Evolutionary conservation across 2,329 filamentous ascomycete genomes (phyloP), one percentile per base, ranked within the genome.

Genomic region (Aspergillus flavus): DNA sequence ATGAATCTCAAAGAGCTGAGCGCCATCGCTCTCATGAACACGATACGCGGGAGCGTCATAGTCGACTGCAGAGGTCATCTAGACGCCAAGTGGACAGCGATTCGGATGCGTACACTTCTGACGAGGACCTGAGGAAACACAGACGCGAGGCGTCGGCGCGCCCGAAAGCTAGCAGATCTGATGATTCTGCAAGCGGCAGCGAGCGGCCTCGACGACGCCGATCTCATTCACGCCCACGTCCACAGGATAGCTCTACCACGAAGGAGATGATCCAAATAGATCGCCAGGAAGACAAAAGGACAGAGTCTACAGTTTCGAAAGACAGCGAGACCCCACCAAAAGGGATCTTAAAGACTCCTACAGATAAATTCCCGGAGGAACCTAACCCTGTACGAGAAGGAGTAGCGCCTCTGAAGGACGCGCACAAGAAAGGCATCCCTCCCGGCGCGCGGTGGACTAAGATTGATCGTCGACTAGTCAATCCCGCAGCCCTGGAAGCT

Each of bases 371-470:
- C 72, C 94, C 94, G 0, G 94, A 97, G 73, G 91, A 97, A 65
- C 87, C 88, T 0, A 90, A 93, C 68, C 90, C 92, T 0, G 85
- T 96, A 41, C 87, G 94, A 23, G 94, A 97, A 76, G 94, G 94
- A 19, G 94, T 97, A 7, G 93, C 94, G 2, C 94, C 94, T n/a
- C 87, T 96, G 73, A 97, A 96, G 79, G 93, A 96, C 74, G 89
- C 92, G 56, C 89, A 90, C 76, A 79, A 77, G 61, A 88, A 89
- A 65, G 90, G 92, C 45, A 91, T 93, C 36, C 91, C 91, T 0
- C 80, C 89, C 0, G 91, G 91, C 62, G 94, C 94, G 39, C 87
- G 93, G 60, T 97, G 94, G 94, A 97, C 94, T 54, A 96, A 95
- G 81, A 94, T 98, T 73, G 92, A 91, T 74, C 88, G 94, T 61